phyloP scores from a whole-genome alignment of 495 filamentous ascomycete genomes.

The Neurospora pannonica region DNA sequence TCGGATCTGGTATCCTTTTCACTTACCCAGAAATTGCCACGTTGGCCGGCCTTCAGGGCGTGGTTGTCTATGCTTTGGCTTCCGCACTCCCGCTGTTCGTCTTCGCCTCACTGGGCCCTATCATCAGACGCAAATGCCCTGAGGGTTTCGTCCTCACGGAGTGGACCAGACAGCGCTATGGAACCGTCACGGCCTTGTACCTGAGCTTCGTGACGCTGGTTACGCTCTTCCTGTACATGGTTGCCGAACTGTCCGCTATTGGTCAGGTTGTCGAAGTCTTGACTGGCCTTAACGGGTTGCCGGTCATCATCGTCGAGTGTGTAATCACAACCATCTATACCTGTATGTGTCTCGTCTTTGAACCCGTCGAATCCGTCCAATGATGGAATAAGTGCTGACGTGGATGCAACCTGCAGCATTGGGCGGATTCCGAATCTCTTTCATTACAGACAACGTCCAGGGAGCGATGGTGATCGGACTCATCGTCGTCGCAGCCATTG shows the following conservation, averaged over 20 bases:
- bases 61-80: conserved; percentile 59
- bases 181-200: conserved; percentile 51
- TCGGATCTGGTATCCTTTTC: conserved; percentile 71
- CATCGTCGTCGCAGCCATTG: conserved; percentile 59
- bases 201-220: conserved; percentile 64
- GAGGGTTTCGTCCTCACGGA: conserved; percentile 72
- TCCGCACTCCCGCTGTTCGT: conserved; percentile 57
- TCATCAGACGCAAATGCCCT: conserved; percentile 63
- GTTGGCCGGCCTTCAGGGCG: conserved; percentile 65
- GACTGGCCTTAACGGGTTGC: conserved; percentile 63
- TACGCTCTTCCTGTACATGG: conserved; percentile 74
- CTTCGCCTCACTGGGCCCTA: conserved; percentile 60
- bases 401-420: conserved; percentile 39
- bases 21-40: conserved; percentile 71
- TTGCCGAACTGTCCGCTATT: conserved; percentile 63
- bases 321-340: conserved; percentile 68
- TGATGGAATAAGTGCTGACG: conserved; percentile 4
- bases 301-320: conserved; percentile 63
- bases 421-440: conserved; percentile 68
- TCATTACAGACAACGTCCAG: conserved; percentile 70
- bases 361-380: neutral
- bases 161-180: conserved; percentile 69
- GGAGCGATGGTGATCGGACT: conserved; percentile 62
- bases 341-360: conserved; percentile 37
- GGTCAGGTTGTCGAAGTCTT: conserved; percentile 63